Conservation (phyloP, 1,284 basidiomycete genomes). For the Tranzscheliella williamsii region DNA sequence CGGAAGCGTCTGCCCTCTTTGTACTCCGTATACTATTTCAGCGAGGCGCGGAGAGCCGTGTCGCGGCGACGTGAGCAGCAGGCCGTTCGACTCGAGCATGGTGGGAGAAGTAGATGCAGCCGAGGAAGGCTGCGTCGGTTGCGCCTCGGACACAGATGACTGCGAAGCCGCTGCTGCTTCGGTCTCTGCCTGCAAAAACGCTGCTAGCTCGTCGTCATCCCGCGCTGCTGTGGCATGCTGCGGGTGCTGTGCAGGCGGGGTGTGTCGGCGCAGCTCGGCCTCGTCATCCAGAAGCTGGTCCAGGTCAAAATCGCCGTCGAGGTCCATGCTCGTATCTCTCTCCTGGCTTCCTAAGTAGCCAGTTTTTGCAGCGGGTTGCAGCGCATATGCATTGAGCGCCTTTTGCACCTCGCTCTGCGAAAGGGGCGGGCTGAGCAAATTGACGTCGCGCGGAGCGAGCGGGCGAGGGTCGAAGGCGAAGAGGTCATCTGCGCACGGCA, state of each 20-base stretch:
- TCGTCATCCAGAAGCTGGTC: conserved; percentile 34
- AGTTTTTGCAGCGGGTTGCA: conserved; percentile 7
- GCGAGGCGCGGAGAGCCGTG: neutral
- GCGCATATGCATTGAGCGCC: conserved; percentile 28
- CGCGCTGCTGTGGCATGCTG: neutral
- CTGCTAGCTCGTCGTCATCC: conserved; percentile 27
- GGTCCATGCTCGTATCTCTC: conserved; percentile 9
- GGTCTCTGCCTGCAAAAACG: conserved; percentile 16
- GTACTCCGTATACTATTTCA: neutral
- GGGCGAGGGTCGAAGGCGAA: conserved; percentile 7
- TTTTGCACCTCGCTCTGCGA: conserved; percentile 30
- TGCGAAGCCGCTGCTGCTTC: neutral
- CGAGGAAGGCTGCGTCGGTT: conserved; percentile 1
- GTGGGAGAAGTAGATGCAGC: conserved; percentile 12
- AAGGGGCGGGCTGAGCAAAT: conserved; percentile 5
- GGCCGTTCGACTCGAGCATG: conserved; percentile 28
- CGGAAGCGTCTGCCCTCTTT: neutral
- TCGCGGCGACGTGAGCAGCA: conserved; percentile 23
- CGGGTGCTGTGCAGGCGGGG: neutral
- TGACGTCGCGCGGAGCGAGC: conserved; percentile 14
- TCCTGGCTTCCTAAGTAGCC: conserved; percentile 2
- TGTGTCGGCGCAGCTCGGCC: conserved; percentile 1
- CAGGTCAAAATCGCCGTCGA: conserved; percentile 23
- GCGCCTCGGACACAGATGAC: neutral
- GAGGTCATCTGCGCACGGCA: conserved; percentile 12